Evolutionary conservation across 129 eudicot species (phyloP).

Genomic region (Flaveria brownii): DNA sequence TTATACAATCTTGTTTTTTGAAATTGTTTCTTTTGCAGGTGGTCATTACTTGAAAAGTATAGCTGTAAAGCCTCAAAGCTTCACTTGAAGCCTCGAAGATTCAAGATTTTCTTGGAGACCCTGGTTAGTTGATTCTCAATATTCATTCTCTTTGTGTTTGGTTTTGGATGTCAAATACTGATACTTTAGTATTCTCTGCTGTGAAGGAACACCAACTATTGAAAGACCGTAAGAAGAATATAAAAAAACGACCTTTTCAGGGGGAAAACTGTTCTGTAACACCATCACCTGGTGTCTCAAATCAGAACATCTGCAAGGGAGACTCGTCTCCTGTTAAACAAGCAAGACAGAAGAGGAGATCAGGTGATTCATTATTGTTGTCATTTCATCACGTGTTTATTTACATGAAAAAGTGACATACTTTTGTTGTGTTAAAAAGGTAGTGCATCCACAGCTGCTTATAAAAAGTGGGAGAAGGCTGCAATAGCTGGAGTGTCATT

Average conservation of each 20-base stretch:
- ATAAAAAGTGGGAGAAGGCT: conserved; percentile 94
- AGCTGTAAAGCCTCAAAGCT: conserved; percentile 97
- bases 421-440: conserved; percentile 37
- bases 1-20: not conserved
- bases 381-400: not conserved
- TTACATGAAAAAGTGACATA: not conserved
- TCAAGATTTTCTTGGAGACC: conserved; percentile 71
- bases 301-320: conserved; percentile 56
- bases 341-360: conserved; percentile 53
- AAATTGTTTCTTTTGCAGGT: conserved; percentile 50
- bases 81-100: conserved; percentile 94
- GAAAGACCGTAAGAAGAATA: conserved; percentile 75
- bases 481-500: conserved; percentile 96
- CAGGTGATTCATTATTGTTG: conserved; percentile 37
- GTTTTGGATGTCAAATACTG: conserved; percentile 1
- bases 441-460: conserved; percentile 60
- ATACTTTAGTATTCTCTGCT: conserved; percentile 14
- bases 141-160: not conserved
- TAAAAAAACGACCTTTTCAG: conserved; percentile 50
- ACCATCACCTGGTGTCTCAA: conserved; percentile 37
- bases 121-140: conserved; percentile 55
- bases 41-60: conserved; percentile 85
- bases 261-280: conserved; percentile 58
- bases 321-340: conserved; percentile 50
- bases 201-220: conserved; percentile 79